phyloP scores from a whole-genome alignment of 2,329 filamentous ascomycete genomes.

The Aaosphaeria arxii region DNA sequence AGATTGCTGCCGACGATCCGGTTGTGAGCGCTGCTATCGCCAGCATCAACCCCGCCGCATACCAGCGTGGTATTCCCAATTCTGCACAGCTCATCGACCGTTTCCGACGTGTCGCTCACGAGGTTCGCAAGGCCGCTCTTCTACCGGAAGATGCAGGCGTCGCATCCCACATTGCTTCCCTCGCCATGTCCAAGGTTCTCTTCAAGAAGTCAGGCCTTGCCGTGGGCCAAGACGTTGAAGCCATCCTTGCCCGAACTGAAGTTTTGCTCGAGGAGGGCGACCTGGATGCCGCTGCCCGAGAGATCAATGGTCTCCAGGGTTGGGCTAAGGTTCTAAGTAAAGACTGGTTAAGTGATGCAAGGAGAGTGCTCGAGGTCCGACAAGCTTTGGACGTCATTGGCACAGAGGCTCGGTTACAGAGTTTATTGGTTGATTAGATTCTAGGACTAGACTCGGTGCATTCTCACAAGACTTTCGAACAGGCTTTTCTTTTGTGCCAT shows the following conservation, averaged over 20 bases:
- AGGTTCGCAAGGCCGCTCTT: slow-evolving; percentile 91
- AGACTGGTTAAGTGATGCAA: slow-evolving; percentile 89
- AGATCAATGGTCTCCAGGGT: slow-evolving; percentile 89
- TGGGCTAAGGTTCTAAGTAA: slow-evolving; percentile 95
- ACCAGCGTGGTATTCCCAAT: slow-evolving; percentile 86
- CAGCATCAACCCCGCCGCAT: slow-evolving; percentile 91
- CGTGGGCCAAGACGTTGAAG: slow-evolving; percentile 86
- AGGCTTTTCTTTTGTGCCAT: slow-evolving; percentile 6
- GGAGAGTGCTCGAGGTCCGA: slow-evolving; percentile 89
- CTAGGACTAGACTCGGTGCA: background rate
- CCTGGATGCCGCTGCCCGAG: slow-evolving; percentile 83
- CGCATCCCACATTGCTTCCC: slow-evolving; percentile 87
- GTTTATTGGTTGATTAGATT: slow-evolving; percentile 71
- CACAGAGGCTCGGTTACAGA: slow-evolving; percentile 85
- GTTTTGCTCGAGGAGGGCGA: slow-evolving; percentile 89
- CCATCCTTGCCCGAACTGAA: slow-evolving; percentile 85
- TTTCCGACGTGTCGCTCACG: slow-evolving; percentile 86
- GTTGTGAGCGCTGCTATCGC: slow-evolving; percentile 91
- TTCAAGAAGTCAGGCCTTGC: slow-evolving; percentile 84
- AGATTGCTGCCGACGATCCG: slow-evolving; percentile 78
- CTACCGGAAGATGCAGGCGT: slow-evolving; percentile 92
- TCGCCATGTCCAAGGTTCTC: slow-evolving; percentile 86
- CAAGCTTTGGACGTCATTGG: slow-evolving; percentile 95
- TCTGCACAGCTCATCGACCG: slow-evolving; percentile 86
- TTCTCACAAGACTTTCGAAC: background rate